phyloP scores from a whole-genome alignment of 495 filamentous ascomycete genomes.

The Annulohypoxylon nitens region DNA sequence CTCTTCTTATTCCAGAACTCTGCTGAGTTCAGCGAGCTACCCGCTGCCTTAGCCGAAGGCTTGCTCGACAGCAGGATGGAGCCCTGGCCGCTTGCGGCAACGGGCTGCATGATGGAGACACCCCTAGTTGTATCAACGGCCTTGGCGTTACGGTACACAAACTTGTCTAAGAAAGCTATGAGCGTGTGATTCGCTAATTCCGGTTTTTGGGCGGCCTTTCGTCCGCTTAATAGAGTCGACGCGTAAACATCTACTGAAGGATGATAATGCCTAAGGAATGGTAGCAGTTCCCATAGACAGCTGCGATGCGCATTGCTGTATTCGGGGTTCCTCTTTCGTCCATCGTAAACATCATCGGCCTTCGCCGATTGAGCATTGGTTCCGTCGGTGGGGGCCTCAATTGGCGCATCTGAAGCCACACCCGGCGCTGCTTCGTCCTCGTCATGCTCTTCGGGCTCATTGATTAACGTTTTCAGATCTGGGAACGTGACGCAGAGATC shows the following conservation, averaged over 20 bases:
- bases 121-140: conserved; percentile 73
- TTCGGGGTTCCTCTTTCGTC: conserved; percentile 89
- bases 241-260: conserved; percentile 95
- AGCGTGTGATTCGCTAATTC: conserved; percentile 89
- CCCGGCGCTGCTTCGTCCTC: conserved; percentile 49
- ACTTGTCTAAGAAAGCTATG: conserved; percentile 95
- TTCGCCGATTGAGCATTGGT: conserved; percentile 27
- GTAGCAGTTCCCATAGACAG: conserved; percentile 92
- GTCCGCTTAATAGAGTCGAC: conserved; percentile 71
- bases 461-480: conserved; percentile 77
- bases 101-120: conserved; percentile 94
- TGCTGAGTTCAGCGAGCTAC: conserved; percentile 80
- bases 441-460: conserved; percentile 76
- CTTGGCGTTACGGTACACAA: conserved; percentile 94
- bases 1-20: conserved; percentile 91
- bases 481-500: conserved; percentile 83
- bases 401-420: conserved; percentile 41
- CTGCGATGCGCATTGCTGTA: conserved; percentile 90
- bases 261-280: conserved; percentile 87
- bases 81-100: conserved; percentile 71
- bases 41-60: conserved; percentile 59
- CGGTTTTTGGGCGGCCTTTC: conserved; percentile 83
- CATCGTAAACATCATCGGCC: conserved; percentile 72
- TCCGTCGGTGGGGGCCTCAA: conserved; percentile 14
- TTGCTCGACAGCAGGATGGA: conserved; percentile 74